Percentiles rank a stretch among this genome's conserved stretches.
These are phyloP conservation scores for Suillus ampliporus DNA, from an alignment of 768 basidiomycete genomes.

Conservation along the genomic window DNA sequence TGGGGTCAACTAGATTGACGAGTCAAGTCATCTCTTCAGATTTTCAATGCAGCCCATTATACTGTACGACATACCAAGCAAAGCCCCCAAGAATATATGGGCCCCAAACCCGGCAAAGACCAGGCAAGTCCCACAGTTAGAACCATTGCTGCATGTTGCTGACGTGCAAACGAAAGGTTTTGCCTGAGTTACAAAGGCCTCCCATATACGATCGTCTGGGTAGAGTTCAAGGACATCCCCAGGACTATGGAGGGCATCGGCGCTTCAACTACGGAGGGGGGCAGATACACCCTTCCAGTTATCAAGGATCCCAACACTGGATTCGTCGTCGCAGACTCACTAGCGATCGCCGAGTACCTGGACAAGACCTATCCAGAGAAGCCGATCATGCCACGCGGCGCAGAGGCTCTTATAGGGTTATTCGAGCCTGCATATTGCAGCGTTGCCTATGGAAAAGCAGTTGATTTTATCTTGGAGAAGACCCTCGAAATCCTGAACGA, in stretches of 20 bases:
- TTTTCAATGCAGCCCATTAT: constrained; percentile 29
- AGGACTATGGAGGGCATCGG: constrained; percentile 42
- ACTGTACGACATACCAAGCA: constrained; percentile 47
- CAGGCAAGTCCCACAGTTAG: constrained; percentile 24
- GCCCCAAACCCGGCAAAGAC: constrained; percentile 42
- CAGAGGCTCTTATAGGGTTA: background rate
- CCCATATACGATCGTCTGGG: constrained; percentile 52
- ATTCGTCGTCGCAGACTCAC: constrained; percentile 10
- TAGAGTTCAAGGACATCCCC: constrained; percentile 56
- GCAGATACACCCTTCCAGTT: constrained; percentile 15
- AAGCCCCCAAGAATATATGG: constrained; percentile 31
- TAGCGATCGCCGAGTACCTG: constrained; percentile 18
- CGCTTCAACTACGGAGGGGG: constrained; percentile 17
- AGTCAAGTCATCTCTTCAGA: background rate
- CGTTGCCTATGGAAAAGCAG: constrained; percentile 5
- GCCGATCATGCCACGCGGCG: constrained; percentile 2
- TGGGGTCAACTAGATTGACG: background rate
- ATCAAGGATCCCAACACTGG: constrained; percentile 16
- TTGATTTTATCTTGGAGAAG: constrained; percentile 3
- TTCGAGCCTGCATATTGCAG: constrained; percentile 7
- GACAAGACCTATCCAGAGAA: constrained; percentile 15
- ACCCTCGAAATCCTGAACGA: constrained; percentile 5
- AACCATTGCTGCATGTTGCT: background rate
- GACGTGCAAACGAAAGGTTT: constrained; percentile 20
- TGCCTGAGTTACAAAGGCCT: constrained; percentile 42